Base-by-base conservation (phyloP, 139 green algal genomes). In the Microglena sp. region DNA sequence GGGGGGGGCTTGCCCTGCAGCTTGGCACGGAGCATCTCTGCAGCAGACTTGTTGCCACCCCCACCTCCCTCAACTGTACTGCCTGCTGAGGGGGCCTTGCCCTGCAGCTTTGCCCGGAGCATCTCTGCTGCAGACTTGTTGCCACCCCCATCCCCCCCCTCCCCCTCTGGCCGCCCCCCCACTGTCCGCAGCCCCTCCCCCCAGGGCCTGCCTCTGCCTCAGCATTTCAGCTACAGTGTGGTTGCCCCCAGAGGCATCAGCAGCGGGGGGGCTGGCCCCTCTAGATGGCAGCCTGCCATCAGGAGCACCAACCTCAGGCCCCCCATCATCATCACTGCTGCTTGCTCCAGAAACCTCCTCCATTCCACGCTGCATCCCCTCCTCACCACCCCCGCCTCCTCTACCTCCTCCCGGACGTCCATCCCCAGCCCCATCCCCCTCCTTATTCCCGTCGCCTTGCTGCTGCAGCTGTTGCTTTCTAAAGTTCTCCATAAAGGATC, bases 401-500 rank as follows among this genome's bases (percentile, higher is more conserved):
- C 50, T n/a, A 18, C 50, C 21, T 11, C 50, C 50, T 32, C 50
- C 11, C 5, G 4, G 36, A 26, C 2, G 4, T 18, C 69, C 60
- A 54, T 55, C 60, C n/a, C 59, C 62, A 61, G 55, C 57, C 31
- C 33, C 33, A 33, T 55, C 33, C 55, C 56, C 35, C 7, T 45
- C 32, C 63, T 67, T 60, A 46, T 71, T 28, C 4, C 36, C 58
- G 28, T 5, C 45, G 33, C 7, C 30, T 21, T 30, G 6, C 62
- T 61, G 45, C 62, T 46, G 8, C 66, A 65, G 31, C 66, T 71
- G 43, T 66, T 68, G 33, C 21, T 22, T 24, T 30, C 44, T 33
- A 33, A 87, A 81, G 1, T 62, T 60, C 2, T 86, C 68, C 71
- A 92, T 66, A 72, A 94, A 94, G 30, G 68, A 83, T 31, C 89